Conservation (phyloP, 2,329 filamentous ascomycete species). For the Cercospora sp. region DNA sequence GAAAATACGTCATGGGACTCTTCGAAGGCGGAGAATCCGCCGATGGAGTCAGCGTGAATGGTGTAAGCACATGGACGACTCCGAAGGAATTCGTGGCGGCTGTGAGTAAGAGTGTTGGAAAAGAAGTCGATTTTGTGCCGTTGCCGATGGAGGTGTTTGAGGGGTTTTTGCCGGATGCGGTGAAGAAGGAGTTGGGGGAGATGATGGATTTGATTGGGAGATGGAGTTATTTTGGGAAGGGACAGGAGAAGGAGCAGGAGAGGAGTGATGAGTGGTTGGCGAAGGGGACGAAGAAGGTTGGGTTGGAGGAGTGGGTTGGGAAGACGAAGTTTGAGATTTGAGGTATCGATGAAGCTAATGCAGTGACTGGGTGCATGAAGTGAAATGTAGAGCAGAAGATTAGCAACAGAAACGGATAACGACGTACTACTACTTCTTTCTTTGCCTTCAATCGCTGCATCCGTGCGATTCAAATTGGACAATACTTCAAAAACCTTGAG, state of each 20-base stretch:
- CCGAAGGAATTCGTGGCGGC: constrained; percentile 32
- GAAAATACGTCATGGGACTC: constrained; percentile 36
- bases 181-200: constrained; percentile 35
- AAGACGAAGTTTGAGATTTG: constrained; percentile 1
- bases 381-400: not conserved
- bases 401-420: not conserved
- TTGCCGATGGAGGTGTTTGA: constrained; percentile 32
- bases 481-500: not conserved
- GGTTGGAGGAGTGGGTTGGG: constrained; percentile 24
- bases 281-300: constrained; percentile 26
- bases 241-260: constrained; percentile 32
- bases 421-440: not conserved
- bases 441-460: not conserved
- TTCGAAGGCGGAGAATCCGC: constrained; percentile 31
- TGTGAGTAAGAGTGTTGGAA: constrained; percentile 28
- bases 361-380: too few species aligned
- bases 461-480: not conserved
- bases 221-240: constrained; percentile 35
- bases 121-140: constrained; percentile 31
- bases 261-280: constrained; percentile 33
- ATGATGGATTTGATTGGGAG: constrained; percentile 35
- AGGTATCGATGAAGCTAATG: not conserved
- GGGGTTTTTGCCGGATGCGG: constrained; percentile 30
- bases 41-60: constrained; percentile 33
- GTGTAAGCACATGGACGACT: constrained; percentile 34